phyloP scores from a whole-genome alignment of 2,329 filamentous ascomycete genomes.

The Alternaria triticina region DNA sequence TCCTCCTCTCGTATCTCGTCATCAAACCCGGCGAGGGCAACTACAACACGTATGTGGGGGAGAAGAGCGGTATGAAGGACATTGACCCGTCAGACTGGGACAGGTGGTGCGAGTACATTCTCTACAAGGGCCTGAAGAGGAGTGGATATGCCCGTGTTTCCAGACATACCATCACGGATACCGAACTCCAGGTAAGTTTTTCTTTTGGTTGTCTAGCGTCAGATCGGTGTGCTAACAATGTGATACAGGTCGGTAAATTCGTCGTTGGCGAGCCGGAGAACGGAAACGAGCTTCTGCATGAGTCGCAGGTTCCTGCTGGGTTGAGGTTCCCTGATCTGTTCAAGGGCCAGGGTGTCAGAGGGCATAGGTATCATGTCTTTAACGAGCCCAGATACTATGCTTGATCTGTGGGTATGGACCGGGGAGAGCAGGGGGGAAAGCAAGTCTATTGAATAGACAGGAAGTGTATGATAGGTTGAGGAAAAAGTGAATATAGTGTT shows the following conservation, averaged over 20 bases:
- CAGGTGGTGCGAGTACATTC: constrained; percentile 97
- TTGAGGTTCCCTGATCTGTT: constrained; percentile 86
- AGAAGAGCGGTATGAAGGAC: constrained; percentile 89
- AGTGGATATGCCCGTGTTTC: constrained; percentile 90
- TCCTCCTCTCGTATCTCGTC: constrained; percentile 90
- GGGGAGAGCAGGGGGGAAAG: background rate
- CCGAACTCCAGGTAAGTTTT: constrained; percentile 79
- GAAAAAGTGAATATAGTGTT: background rate
- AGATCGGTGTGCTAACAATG: background rate
- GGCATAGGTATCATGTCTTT: constrained; percentile 94
- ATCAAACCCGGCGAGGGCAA: constrained; percentile 90
- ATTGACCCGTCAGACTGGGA: constrained; percentile 95
- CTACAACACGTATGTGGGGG: constrained; percentile 93
- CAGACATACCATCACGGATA: constrained; percentile 92
- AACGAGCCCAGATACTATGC: constrained; percentile 63
- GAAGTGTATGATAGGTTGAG: background rate
- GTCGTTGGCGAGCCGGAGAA: constrained; percentile 74
- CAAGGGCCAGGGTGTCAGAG: constrained; percentile 82
- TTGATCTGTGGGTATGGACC: constrained; percentile 1
- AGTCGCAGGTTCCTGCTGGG: constrained; percentile 76
- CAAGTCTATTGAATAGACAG: background rate
- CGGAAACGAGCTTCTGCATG: constrained; percentile 70
- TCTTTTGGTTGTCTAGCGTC: background rate
- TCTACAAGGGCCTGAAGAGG: constrained; percentile 87
- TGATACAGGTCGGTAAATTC: constrained; percentile 79